These are phyloP conservation scores for Candida tetrigidarum DNA, from an alignment of 1,139 yeast genomes.

Conservation along the genomic window DNA sequence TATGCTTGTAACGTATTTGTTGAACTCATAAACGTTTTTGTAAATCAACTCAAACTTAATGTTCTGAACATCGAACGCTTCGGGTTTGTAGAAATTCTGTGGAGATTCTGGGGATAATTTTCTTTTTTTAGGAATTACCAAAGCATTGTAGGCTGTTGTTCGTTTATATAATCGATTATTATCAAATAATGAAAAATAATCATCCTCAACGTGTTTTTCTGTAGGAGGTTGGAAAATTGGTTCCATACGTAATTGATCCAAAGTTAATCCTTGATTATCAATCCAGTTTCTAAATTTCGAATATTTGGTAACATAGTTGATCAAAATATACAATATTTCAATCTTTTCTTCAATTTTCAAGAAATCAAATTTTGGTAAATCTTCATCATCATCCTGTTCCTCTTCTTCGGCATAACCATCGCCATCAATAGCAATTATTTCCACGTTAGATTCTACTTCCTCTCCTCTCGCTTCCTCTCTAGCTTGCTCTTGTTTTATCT, in stretches of 20 bases:
- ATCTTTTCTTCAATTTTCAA: constrained; percentile 49
- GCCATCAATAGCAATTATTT: constrained; percentile 8
- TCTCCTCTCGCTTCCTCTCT: constrained; percentile 10
- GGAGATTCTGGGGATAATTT: constrained; percentile 40
- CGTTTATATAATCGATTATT: constrained; percentile 48
- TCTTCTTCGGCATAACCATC: background rate
- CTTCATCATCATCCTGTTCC: too few species aligned
- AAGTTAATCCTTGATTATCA: constrained; percentile 41
- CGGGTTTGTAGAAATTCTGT: constrained; percentile 27
- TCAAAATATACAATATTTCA: constrained; percentile 46
- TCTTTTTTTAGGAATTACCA: constrained; percentile 47
- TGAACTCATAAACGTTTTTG: constrained; percentile 37
- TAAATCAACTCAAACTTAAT: constrained; percentile 37
- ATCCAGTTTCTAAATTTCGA: constrained; percentile 45
- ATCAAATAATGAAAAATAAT: constrained; percentile 49
- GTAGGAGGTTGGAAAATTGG: constrained; percentile 20
- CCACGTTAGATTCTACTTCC: too few species aligned
- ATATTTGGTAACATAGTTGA: constrained; percentile 40
- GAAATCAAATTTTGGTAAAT: constrained; percentile 34
- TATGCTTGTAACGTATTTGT: constrained; percentile 25
- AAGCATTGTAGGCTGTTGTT: constrained; percentile 31
- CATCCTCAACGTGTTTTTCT: constrained; percentile 22
- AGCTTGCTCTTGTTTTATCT: constrained; percentile 17
- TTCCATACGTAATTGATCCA: constrained; percentile 34
- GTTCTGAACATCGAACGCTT: constrained; percentile 34